These are phyloP conservation scores for Samsoniella hepiali DNA, from an alignment of 2,329 filamentous ascomycete genomes.

Conservation along the genomic window DNA sequence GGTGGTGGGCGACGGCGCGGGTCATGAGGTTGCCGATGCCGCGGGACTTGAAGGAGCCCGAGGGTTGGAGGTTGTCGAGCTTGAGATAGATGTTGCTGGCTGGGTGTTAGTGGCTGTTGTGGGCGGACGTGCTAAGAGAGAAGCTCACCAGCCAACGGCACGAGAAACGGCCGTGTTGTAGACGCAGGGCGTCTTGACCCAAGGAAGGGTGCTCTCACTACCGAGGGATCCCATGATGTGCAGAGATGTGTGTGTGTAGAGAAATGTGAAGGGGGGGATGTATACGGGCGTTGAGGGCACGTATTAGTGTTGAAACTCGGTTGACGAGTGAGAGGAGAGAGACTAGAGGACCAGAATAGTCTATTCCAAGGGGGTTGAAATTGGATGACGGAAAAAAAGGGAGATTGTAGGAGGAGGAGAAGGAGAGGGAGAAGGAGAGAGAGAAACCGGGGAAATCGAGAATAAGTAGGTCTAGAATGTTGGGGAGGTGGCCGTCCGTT, in stretches of 20 bases:
- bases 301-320: constrained; percentile 20
- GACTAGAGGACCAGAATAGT: constrained; percentile 16
- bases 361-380: constrained; percentile 3
- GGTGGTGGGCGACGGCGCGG: constrained; percentile 32
- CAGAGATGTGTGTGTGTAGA: neutral
- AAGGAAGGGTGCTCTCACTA: constrained; percentile 49
- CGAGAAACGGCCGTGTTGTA: constrained; percentile 64
- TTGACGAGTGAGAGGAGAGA: constrained; percentile 1
- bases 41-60: constrained; percentile 81
- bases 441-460: constrained; percentile 6
- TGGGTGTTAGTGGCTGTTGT: constrained; percentile 20
- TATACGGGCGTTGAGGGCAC: constrained; percentile 18
- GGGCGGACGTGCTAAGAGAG: constrained; percentile 12
- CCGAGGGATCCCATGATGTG: constrained; percentile 40
- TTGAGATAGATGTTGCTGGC: constrained; percentile 77
- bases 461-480: constrained; percentile 16
- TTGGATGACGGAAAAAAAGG: neutral
- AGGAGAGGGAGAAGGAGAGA: neutral
- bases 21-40: constrained; percentile 70
- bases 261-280: neutral
- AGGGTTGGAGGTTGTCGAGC: constrained; percentile 79
- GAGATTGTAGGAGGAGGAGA: neutral
- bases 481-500: constrained; percentile 17
- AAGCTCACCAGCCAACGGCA: constrained; percentile 65
- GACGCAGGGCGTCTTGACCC: constrained; percentile 69